Base-by-base conservation (phyloP, 345 rosid species). In the Hirschfeldia incana region DNA sequence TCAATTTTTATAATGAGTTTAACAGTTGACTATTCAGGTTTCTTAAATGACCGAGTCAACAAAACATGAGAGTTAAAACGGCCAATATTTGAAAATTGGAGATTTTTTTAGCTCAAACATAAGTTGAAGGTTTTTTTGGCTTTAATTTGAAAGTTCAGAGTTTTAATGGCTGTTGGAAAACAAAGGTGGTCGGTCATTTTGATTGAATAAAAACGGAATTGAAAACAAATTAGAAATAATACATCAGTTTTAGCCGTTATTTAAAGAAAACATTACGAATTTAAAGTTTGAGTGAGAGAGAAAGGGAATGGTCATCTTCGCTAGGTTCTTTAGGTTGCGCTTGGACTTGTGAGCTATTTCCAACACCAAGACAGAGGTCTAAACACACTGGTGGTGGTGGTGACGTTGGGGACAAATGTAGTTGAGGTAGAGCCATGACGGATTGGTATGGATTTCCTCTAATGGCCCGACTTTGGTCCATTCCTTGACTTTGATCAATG, bases 211-310 rank as follows among this genome's bases (percentile, higher is more conserved):
- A 29, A 4, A 29, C 32, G 4, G 32, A 29, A 29, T 29, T 29
- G 4, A 29, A 29, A 29, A 29, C 32, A 29, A 46, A 46, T 1
- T 2, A 2, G 44, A 8, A 13, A 13, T 13, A 29, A 44, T 5
- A 4, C 1, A 7, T n/a, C 13, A 1, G 17, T 30, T 53, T 0
- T 3, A 53, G 7, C n/a, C 2, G 4, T 28, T 11, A 66, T 0
- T 76, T 8, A 60, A 68, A 33, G 39, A 2, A 29, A 65, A 29
- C 0, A 65, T 39, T 65, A 64, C 26, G 16, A 1, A 13, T 55
- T 70, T 76, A 77, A 1, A 64, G 6, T 0, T 29, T 42, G 21
- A 78, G 55, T 6, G 65, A 73, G 1, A 78, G 73, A 67, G 66
- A 64, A 65, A 72, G 61, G 0, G 61, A 65, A 78, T 5, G 53